Percentiles rank a stretch among this genome's conserved stretches.
Conservation (phyloP, 1,284 basidiomycete genomes). For the Earliella scabrosa region DNA sequence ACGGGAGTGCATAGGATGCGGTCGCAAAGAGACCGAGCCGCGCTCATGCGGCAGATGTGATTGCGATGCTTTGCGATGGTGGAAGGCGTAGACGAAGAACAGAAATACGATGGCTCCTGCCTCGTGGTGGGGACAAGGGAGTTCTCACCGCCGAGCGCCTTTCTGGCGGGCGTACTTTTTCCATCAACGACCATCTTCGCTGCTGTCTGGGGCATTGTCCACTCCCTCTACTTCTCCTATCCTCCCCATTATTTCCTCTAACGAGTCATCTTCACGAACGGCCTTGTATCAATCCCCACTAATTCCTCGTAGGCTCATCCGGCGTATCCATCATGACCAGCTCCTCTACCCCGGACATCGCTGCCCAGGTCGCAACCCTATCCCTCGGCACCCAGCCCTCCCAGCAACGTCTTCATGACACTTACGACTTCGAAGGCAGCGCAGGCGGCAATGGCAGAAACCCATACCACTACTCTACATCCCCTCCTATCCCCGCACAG, state of each 20-base stretch:
- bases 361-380: constrained; percentile 48
- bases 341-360: constrained; percentile 72
- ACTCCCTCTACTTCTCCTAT: constrained; percentile 27
- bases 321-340: constrained; percentile 64
- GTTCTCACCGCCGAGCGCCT: constrained; percentile 26
- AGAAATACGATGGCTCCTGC: constrained; percentile 6
- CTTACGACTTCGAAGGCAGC: constrained; percentile 80
- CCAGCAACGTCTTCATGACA: constrained; percentile 80
- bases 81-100: not conserved
- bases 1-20: no score
- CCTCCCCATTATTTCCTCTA: constrained; percentile 29
- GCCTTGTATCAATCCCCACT: constrained; percentile 28
- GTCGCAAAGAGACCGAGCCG: not conserved
- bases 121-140: constrained; percentile 24
- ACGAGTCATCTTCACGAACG: constrained; percentile 33
- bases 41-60: constrained; percentile 1
- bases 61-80: not conserved
- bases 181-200: constrained; percentile 32
- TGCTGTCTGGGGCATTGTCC: constrained; percentile 29
- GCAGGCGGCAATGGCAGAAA: constrained; percentile 51
- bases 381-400: constrained; percentile 65
- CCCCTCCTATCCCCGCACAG: constrained; percentile 66
- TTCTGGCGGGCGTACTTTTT: constrained; percentile 26
- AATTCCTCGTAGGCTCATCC: constrained; percentile 20
- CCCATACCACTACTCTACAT: constrained; percentile 72